Percentiles rank a stretch among this genome's conserved stretches.
These are phyloP conservation scores for Fraxinus nigra DNA, from an alignment of 305 asterid genomes.

Conservation along the genomic window DNA sequence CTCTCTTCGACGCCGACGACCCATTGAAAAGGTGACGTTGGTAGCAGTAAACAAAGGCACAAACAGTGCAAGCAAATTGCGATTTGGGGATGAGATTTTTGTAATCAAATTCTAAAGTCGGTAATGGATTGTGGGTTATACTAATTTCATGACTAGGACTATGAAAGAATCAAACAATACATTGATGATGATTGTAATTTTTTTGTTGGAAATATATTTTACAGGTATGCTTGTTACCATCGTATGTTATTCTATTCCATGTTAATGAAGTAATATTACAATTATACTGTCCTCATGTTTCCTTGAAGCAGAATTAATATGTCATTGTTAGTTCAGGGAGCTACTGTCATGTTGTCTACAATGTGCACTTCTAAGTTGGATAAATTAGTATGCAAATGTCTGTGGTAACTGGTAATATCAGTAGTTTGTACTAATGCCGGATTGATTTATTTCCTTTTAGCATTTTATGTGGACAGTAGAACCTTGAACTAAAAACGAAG, in stretches of 20 bases:
- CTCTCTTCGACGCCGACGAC: too few species aligned
- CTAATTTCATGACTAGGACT: slow-evolving; percentile 49
- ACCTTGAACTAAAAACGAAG: not conserved
- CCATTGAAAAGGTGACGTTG: too few species aligned
- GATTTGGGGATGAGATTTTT: too few species aligned
- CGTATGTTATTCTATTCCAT: not conserved
- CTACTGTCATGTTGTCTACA: slow-evolving; percentile 11
- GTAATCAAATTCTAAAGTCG: too few species aligned
- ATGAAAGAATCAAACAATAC: slow-evolving; percentile 55
- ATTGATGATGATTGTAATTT: slow-evolving; percentile 77
- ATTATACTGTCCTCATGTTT: slow-evolving; percentile 17
- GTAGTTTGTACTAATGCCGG: not conserved
- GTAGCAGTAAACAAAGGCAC: too few species aligned
- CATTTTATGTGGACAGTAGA: not conserved
- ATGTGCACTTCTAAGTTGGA: slow-evolving; percentile 7
- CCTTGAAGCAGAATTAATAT: slow-evolving; percentile 8
- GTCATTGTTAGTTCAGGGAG: slow-evolving; percentile 10
- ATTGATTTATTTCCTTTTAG: not conserved
- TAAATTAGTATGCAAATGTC: not conserved
- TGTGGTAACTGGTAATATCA: not conserved
- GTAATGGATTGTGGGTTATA: too few species aligned
- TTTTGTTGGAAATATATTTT: slow-evolving; percentile 79
- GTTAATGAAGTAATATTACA: slow-evolving; percentile 2
- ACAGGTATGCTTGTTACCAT: slow-evolving; percentile 46
- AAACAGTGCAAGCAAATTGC: too few species aligned